Base-by-base conservation (phyloP, 1,139 yeast species). In the Magnusiomyces tetraspermus region DNA sequence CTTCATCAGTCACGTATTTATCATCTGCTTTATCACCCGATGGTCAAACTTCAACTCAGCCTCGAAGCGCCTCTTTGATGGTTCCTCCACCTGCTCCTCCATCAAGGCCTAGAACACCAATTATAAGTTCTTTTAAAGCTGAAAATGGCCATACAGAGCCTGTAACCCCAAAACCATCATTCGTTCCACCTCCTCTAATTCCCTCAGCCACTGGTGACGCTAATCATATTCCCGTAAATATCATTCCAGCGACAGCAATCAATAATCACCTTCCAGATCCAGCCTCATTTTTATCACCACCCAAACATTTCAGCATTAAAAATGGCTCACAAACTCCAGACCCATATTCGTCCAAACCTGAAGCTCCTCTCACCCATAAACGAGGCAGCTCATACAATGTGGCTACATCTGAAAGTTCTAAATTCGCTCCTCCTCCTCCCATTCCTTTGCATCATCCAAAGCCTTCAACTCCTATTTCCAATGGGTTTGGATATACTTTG, bases 71-170 rank as follows among this genome's bases (percentile, higher is more conserved):
- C 17, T 17, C 41, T 4, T 15, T 17, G 6, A 46, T 49, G 21
- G 40, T 49, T 1, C 52, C 55, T 31, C 55, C 55, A 19, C 55
- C 55, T 4, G 48, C 49, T 46, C 55, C 55, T 13, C 49, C 53
- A 13, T 50, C 53, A 23, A 28, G 55, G 31, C 51, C 52, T 11
- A 46, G 54, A 4, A 50, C 56, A 2, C 52, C 53, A 21, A 46
- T 49, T 6, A 28, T 6, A 11, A 6, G 11, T 28, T 28, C 11
- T 6, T 28, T 8, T 11, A 28, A 28, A 28, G 11, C 33, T 28
- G 33, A 28, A 28, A 28, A 28, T 28, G 33, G 11, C 33, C 33
- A 6, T 11, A 28, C 11, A 8, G 11, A 6, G 6, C 11, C 33
- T 11, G 6, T 11, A 28, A 11, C 11, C 6, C 33, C 33, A 6